Evolutionary conservation across 305 asterid species (phyloP).

Genomic region (Plantago coronopus): DNA sequence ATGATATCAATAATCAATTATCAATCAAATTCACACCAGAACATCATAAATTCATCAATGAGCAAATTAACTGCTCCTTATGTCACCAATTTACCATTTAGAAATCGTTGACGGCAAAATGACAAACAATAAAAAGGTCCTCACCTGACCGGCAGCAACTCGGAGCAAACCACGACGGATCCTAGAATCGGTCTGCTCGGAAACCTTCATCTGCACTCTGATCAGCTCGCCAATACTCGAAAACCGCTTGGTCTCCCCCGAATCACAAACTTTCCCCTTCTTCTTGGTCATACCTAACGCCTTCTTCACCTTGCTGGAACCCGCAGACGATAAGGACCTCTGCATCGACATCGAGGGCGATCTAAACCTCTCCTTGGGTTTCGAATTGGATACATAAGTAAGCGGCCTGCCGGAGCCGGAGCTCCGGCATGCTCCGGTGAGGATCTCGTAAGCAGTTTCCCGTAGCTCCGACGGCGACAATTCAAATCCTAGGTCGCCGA

Average conservation of each 20-base stretch:
- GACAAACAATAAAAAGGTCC: not conserved
- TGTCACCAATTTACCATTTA: too few relatives aligned
- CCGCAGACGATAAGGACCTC: conserved; percentile 33
- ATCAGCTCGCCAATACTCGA: conserved; percentile 56
- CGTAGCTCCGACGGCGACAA: conserved; percentile 68
- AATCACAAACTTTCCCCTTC: conserved; percentile 16
- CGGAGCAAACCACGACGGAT: conserved; percentile 70
- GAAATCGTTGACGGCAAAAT: too few relatives aligned
- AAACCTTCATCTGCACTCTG: conserved; percentile 77
- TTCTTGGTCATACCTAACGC: conserved; percentile 62
- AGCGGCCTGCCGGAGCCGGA: conserved; percentile 58
- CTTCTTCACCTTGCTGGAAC: conserved; percentile 68
- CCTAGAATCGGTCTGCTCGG: conserved; percentile 78
- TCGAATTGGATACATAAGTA: conserved; percentile 58
- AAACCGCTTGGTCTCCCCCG: conserved; percentile 28
- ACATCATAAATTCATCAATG: not conserved
- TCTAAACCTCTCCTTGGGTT: conserved; percentile 22
- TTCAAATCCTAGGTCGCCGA: conserved; percentile 59
- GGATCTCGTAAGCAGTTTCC: conserved; percentile 83
- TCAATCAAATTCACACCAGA: too few relatives aligned
- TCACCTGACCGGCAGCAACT: conserved; percentile 89
- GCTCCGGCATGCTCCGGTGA: conserved; percentile 73
- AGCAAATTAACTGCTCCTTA: too few relatives aligned
- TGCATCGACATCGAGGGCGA: conserved; percentile 22
- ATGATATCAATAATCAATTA: not conserved